phyloP scores from a whole-genome alignment of 164 flowering plant species.

The Stephania cephalantha region DNA sequence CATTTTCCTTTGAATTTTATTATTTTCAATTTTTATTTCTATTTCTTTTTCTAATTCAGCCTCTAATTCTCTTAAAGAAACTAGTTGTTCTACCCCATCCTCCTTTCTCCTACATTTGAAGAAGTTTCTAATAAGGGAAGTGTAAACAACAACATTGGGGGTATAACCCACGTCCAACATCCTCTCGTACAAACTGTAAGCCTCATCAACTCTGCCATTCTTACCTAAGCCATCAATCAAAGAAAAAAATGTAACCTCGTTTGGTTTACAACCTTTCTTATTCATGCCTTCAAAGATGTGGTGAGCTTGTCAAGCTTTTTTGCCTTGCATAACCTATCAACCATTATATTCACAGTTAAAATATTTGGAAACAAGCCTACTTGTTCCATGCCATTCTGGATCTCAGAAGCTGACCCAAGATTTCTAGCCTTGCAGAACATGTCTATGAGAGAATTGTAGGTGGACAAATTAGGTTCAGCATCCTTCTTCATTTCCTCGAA shows the following conservation, averaged over 20 bases:
- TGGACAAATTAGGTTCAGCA: constrained; percentile 64
- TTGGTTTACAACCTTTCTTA: constrained; percentile 51
- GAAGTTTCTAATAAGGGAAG: constrained; percentile 77
- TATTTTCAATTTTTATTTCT: no score
- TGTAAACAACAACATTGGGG: constrained; percentile 67
- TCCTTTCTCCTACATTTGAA: constrained; percentile 72
- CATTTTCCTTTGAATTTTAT: no score
- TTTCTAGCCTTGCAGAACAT: constrained; percentile 71
- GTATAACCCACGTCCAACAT: constrained; percentile 60
- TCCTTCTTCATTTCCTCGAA: constrained; percentile 87
- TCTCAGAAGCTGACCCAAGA: constrained; percentile 50
- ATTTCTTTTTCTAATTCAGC: no score
- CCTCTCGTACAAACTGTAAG: constrained; percentile 66
- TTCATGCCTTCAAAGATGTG: constrained; percentile 63
- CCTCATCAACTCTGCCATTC: constrained; percentile 73
- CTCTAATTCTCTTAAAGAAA: no score
- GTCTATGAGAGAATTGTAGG: constrained; percentile 80
- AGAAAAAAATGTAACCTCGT: constrained; percentile 72
- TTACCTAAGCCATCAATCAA: constrained; percentile 84
- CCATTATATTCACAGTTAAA: constrained; percentile 76
- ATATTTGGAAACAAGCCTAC: constrained; percentile 83
- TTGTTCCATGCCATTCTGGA: constrained; percentile 58
- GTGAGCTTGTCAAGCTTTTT: constrained; percentile 65
- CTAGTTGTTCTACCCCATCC: no score
- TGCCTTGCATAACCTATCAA: constrained; percentile 76